These are phyloP conservation scores for Trichoderma asperellum DNA, from an alignment of 2,329 filamentous ascomycete species.

Conservation along the genomic window DNA sequence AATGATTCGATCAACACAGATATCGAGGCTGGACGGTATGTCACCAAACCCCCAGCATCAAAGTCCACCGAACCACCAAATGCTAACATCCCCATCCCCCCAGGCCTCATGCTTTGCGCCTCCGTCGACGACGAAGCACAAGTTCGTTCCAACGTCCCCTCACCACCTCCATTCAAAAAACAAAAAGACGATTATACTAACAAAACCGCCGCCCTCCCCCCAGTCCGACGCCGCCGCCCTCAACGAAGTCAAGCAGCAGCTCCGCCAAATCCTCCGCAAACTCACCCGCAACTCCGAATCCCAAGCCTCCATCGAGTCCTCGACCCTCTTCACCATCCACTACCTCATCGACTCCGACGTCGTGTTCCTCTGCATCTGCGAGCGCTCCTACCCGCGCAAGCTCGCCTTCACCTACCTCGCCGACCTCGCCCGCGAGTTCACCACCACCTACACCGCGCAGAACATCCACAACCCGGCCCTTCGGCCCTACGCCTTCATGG, in stretches of 20 bases:
- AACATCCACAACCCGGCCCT: conserved; percentile 76
- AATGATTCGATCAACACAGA: conserved; percentile 93
- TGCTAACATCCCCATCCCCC: conserved; percentile 2
- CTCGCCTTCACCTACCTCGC: conserved; percentile 97
- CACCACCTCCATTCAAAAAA: background rate
- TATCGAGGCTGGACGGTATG: conserved; percentile 86
- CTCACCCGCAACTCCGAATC: conserved; percentile 86
- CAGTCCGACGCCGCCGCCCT: conserved; percentile 69
- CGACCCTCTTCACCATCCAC: conserved; percentile 80
- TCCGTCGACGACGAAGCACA: conserved; percentile 90
- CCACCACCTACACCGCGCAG: conserved; percentile 73
- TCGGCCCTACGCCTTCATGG: conserved; percentile 94
- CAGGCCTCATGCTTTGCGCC: conserved; percentile 92
- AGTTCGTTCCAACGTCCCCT: conserved; percentile 46
- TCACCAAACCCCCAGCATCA: background rate
- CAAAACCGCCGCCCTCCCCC: background rate
- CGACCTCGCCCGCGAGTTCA: conserved; percentile 89
- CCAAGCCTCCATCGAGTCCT: conserved; percentile 89
- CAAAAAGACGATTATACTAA: background rate
- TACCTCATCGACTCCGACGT: conserved; percentile 84
- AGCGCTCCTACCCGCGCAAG: conserved; percentile 93
- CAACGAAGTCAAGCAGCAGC: conserved; percentile 84
- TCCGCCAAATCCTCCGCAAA: conserved; percentile 86
- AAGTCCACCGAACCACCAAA: background rate
- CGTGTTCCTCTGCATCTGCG: conserved; percentile 92